Evolutionary conservation across 257 asterid genomes (phyloP).

Genomic region (Ilex aquifolium): DNA sequence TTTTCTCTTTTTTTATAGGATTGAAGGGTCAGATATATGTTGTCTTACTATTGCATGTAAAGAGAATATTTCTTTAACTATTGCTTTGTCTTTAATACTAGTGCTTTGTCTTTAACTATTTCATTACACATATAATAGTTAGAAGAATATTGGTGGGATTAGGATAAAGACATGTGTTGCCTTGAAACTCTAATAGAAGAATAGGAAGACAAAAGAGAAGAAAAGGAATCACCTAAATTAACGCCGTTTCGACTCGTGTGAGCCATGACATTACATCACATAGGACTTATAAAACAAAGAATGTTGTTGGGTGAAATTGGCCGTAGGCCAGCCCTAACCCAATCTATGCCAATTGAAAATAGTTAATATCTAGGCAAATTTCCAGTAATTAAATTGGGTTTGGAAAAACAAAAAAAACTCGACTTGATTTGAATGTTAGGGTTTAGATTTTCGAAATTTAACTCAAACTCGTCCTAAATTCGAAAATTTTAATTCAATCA

Average conservation of each 20-base stretch:
- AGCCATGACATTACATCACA: conserved; percentile 8
- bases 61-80: background rate
- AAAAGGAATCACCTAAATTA: conserved; percentile 67
- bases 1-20: background rate
- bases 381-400: too few relatives aligned
- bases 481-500: too few relatives aligned
- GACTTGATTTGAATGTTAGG: too few relatives aligned
- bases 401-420: too few relatives aligned
- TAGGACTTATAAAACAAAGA: too few relatives aligned
- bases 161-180: conserved; percentile 23
- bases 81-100: background rate
- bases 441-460: too few relatives aligned
- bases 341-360: too few relatives aligned
- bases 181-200: conserved; percentile 20
- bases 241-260: conserved; percentile 76
- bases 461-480: too few relatives aligned
- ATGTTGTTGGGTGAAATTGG: too few relatives aligned
- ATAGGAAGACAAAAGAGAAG: conserved; percentile 40
- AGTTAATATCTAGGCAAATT: too few relatives aligned
- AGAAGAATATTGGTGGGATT: conserved; percentile 43
- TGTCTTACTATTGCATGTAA: too few relatives aligned
- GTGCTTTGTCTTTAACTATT: background rate
- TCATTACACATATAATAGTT: conserved; percentile 20
- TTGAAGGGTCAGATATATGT: background rate
- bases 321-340: too few relatives aligned